These are phyloP conservation scores for Tetrahymena thermophila DNA, from an alignment of 73 alveolate genomes.

Conservation along the genomic window DNA sequence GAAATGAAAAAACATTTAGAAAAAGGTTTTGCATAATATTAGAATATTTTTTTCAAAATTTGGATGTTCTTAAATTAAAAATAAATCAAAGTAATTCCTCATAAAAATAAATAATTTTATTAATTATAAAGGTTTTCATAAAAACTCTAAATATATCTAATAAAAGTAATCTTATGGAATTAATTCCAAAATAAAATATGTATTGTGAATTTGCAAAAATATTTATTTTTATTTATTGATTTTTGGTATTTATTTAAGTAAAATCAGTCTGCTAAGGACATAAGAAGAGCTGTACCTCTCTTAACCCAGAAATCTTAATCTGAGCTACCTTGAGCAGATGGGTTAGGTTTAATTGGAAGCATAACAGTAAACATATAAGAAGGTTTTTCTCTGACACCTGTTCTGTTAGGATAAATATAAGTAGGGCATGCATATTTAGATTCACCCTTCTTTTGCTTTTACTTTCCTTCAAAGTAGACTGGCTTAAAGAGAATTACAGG, in stretches of 20 bases:
- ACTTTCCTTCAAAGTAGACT: constrained; percentile 30
- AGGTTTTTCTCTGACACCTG: constrained; percentile 88
- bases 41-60: too few species aligned
- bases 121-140: too few species aligned
- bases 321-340: constrained; percentile 53
- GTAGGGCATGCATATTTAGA: constrained; percentile 78
- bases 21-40: too few species aligned
- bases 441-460: constrained; percentile 36
- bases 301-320: constrained; percentile 89
- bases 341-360: constrained; percentile 51
- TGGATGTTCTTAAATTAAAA: too few species aligned
- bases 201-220: background rate
- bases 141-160: too few species aligned
- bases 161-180: too few species aligned
- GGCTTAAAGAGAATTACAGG: constrained; percentile 93
- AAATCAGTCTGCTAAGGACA: constrained; percentile 66
- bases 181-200: too few species aligned
- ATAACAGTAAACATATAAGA: constrained; percentile 86
- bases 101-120: too few species aligned
- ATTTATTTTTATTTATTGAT: background rate
- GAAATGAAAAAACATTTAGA: too few species aligned
- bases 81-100: too few species aligned
- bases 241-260: background rate
- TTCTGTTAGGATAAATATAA: constrained; percentile 84
- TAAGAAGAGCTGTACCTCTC: constrained; percentile 93